Percentiles rank a stretch among this genome's conserved stretches.
Conservation (phyloP, 345 rosid genomes). For the Microcos paniculata region DNA sequence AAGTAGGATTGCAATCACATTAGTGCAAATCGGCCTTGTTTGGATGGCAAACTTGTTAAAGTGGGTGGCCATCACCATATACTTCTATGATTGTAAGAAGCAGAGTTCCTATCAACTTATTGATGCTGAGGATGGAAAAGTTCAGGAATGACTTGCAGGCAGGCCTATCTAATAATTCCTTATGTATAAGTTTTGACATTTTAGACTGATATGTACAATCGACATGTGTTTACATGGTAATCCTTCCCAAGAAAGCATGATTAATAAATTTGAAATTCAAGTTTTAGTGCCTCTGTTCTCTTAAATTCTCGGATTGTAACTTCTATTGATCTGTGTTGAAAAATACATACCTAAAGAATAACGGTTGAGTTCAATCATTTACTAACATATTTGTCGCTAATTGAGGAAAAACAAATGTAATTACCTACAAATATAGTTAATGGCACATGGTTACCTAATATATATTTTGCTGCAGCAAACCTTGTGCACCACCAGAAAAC, state of each 20-base stretch:
- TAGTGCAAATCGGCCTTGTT: conserved; percentile 7
- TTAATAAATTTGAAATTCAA: background rate
- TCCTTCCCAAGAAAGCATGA: background rate
- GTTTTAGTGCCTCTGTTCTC: background rate
- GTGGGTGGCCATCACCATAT: conserved; percentile 4
- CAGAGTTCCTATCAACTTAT: background rate
- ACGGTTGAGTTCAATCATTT: background rate
- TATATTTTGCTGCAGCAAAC: background rate
- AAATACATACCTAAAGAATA: background rate
- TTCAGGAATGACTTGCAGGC: background rate
- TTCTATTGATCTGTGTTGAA: background rate
- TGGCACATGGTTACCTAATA: background rate
- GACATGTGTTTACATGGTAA: background rate
- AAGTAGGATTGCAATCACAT: background rate
- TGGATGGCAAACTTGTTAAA: background rate
- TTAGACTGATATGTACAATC: background rate
- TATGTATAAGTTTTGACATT: background rate
- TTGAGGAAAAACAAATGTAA: background rate
- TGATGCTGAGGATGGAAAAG: background rate
- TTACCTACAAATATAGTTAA: no score
- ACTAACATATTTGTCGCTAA: background rate
- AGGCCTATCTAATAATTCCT: background rate
- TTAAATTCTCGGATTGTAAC: no score
- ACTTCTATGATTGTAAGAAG: conserved; percentile 12
- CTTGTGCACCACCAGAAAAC: background rate